These are phyloP conservation scores for Carex pumila DNA, from an alignment of 176 grass and related monocot species.

Conservation along the genomic window DNA sequence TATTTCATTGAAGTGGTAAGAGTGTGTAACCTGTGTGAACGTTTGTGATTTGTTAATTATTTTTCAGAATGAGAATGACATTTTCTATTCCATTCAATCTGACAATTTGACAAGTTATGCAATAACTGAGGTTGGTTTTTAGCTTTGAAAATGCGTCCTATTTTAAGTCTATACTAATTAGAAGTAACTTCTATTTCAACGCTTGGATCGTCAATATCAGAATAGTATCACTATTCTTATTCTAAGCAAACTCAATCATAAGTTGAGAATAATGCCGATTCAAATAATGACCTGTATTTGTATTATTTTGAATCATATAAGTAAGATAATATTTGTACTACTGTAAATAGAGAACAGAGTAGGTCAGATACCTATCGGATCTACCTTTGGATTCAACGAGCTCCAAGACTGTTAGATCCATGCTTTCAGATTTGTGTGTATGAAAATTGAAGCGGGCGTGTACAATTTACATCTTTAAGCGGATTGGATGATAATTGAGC, in stretches of 20 bases:
- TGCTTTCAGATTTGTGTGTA: too few species aligned
- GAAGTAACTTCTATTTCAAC: background rate
- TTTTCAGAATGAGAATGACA: background rate
- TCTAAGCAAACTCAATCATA: too few species aligned
- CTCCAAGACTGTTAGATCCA: too few species aligned
- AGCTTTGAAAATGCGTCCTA: background rate
- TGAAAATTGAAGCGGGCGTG: too few species aligned
- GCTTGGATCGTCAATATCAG: background rate
- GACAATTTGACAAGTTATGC: background rate
- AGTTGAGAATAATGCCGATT: background rate
- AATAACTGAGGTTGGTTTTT: background rate
- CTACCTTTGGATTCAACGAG: too few species aligned
- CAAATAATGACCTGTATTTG: too few species aligned
- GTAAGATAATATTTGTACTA: background rate
- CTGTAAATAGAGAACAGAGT: background rate
- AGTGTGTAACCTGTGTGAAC: constrained; percentile 4
- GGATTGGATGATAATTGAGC: too few species aligned
- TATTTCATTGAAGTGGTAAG: background rate
- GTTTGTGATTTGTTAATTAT: background rate
- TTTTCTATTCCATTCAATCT: background rate
- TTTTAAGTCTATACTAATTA: background rate
- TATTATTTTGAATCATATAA: background rate
- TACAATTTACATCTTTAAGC: too few species aligned
- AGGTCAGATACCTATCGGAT: too few species aligned
- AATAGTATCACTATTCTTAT: background rate